These are phyloP conservation scores for Catharanthus roseus DNA, from an alignment of 257 asterid genomes.

Conservation along the genomic window DNA sequence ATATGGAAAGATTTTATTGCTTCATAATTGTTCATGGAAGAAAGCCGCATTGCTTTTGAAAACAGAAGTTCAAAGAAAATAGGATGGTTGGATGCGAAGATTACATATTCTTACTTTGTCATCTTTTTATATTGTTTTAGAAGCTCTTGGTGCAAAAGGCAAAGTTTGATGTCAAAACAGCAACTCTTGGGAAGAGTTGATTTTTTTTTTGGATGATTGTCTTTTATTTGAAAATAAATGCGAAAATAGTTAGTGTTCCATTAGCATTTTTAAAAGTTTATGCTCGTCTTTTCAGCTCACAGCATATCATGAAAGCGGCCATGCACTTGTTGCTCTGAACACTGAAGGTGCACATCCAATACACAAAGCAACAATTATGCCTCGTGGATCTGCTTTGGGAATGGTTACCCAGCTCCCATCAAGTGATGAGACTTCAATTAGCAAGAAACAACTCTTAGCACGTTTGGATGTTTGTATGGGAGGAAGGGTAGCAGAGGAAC, in stretches of 20 bases:
- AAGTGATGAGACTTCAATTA: conserved; percentile 79
- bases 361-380: conserved; percentile 95
- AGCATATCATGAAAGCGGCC: conserved; percentile 97
- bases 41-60: background rate
- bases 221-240: background rate
- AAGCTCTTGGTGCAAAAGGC: background rate
- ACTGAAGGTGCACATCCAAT: conserved; percentile 97
- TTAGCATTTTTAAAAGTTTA: background rate
- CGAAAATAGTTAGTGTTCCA: background rate
- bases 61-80: background rate
- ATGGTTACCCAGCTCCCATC: conserved; percentile 99
- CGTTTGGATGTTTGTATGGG: conserved; percentile 99
- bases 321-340: conserved; percentile 88
- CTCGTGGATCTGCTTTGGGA: conserved; percentile 91
- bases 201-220: background rate
- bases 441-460: conserved; percentile 92
- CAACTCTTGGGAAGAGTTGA: background rate
- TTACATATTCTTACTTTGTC: too few relatives aligned
- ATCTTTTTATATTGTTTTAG: background rate
- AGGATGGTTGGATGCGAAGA: background rate
- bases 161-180: background rate
- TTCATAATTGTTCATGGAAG: background rate
- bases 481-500: conserved; percentile 96
- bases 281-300: conserved; percentile 56
- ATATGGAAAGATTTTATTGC: background rate